phyloP scores from a whole-genome alignment of 495 filamentous ascomycete genomes.

The Paragyromitra xinjiangensis region DNA sequence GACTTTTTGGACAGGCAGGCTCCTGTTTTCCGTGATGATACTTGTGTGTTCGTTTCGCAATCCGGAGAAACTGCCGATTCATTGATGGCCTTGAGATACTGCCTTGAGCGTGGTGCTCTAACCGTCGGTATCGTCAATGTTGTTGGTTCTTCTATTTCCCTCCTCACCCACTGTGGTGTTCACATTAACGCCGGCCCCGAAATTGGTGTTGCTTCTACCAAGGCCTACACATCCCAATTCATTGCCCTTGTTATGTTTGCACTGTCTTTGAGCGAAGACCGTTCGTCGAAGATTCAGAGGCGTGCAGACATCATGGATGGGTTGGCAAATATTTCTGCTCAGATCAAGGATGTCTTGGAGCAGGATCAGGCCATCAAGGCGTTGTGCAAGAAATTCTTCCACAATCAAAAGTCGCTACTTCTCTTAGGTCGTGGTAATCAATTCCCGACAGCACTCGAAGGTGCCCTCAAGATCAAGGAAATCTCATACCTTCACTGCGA shows the following conservation, averaged over 20 bases:
- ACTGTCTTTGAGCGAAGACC: conserved; percentile 91
- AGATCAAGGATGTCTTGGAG: conserved; percentile 89
- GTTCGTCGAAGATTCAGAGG: conserved; percentile 90
- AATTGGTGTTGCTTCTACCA: conserved; percentile 98
- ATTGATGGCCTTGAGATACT: conserved; percentile 94
- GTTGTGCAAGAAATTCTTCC: conserved; percentile 87
- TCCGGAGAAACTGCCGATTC: conserved; percentile 99
- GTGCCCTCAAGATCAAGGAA: conserved; percentile 99
- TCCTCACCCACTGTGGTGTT: conserved; percentile 98
- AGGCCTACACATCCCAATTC: conserved; percentile 98
- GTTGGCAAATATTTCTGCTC: conserved; percentile 81
- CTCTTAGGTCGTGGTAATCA: conserved; percentile 93
- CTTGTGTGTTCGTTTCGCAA: conserved; percentile 98
- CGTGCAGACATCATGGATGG: conserved; percentile 97
- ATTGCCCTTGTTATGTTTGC: conserved; percentile 99
- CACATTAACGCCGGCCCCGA: conserved; percentile 99
- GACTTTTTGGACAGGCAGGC: conserved; percentile 98
- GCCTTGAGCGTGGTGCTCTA: conserved; percentile 92
- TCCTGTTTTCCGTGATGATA: conserved; percentile 98
- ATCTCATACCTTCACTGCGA: conserved; percentile 99
- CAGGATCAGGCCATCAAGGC: conserved; percentile 93
- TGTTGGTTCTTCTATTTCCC: conserved; percentile 96
- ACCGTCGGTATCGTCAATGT: conserved; percentile 98
- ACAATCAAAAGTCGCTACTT: conserved; percentile 94
- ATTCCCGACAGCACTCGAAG: conserved; percentile 96